Conservation (phyloP, 108 stramenopile species). For the Nitzschia sp. region DNA sequence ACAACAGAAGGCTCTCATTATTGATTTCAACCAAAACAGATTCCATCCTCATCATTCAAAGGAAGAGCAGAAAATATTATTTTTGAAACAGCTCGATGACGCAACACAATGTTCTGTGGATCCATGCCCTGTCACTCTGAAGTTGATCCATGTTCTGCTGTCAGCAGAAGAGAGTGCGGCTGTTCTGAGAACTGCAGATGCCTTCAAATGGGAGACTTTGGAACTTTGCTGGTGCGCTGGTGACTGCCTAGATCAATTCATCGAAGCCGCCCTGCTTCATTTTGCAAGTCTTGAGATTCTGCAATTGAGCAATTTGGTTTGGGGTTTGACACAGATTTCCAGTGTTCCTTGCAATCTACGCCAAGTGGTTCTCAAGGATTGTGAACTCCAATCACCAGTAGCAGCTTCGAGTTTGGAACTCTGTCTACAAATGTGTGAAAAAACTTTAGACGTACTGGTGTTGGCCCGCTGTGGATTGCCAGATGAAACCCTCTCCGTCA, state of each 20-base stretch:
- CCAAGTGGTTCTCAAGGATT: neutral
- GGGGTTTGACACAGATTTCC: neutral
- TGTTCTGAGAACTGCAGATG: no score
- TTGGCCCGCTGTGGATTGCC: slow-evolving; percentile 3
- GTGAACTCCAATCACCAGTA: neutral
- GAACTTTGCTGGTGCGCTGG: slow-evolving; percentile 6
- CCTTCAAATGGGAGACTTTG: neutral
- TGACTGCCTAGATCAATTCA: neutral
- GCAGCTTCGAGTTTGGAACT: no score
- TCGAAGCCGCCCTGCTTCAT: neutral
- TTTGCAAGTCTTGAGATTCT: neutral
- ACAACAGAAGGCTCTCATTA: no score
- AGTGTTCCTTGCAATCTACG: neutral
- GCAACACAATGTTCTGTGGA: no score
- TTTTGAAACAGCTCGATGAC: no score
- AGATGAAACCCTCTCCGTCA: neutral
- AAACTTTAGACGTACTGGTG: neutral
- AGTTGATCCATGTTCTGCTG: no score
- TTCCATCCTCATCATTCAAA: no score
- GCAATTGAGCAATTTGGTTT: neutral
- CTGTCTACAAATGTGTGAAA: neutral
- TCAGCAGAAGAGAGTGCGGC: no score
- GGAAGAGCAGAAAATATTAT: no score
- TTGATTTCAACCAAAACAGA: no score
- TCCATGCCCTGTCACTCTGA: no score